Evolutionary conservation across 768 basidiomycete genomes (phyloP).

Genomic region (Infundibulicybe gibba): DNA sequence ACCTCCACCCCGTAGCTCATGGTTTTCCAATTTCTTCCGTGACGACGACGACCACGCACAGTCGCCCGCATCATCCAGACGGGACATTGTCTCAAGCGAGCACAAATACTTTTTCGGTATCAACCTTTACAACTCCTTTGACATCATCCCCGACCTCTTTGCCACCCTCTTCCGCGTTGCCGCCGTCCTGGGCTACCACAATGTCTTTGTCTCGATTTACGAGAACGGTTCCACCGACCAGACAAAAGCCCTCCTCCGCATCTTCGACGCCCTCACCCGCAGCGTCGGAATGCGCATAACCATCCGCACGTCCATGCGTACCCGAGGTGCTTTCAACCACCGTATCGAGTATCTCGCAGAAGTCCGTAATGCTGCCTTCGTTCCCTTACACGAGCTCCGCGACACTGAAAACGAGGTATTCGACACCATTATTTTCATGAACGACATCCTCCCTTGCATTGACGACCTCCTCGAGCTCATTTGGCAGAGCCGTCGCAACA

Average conservation of each 20-base stretch:
- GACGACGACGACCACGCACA: slow-evolving; percentile 32
- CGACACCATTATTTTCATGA: slow-evolving; percentile 98
- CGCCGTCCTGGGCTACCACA: slow-evolving; percentile 91
- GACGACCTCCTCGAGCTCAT: slow-evolving; percentile 98
- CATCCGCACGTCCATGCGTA: slow-evolving; percentile 90
- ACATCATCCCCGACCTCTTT: slow-evolving; percentile 96
- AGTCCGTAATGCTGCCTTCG: slow-evolving; percentile 97
- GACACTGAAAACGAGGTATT: slow-evolving; percentile 93
- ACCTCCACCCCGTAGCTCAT: slow-evolving; percentile 51
- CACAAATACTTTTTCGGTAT: slow-evolving; percentile 99
- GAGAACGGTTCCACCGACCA: slow-evolving; percentile 99
- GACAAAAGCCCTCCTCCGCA: slow-evolving; percentile 92
- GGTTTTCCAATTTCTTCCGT: slow-evolving; percentile 54
- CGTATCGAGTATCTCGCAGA: slow-evolving; percentile 99
- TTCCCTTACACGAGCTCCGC: slow-evolving; percentile 89
- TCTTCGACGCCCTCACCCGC: slow-evolving; percentile 90
- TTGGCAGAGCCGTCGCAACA: slow-evolving; percentile 89
- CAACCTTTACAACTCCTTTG: slow-evolving; percentile 99
- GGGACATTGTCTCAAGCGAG: slow-evolving; percentile 43
- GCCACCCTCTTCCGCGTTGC: slow-evolving; percentile 94
- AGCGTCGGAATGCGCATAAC: slow-evolving; percentile 90
- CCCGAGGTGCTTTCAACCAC: slow-evolving; percentile 95
- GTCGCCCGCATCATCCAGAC: slow-evolving; percentile 19
- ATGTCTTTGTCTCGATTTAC: slow-evolving; percentile 97
- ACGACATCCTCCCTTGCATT: slow-evolving; percentile 96